These are phyloP conservation scores for Citrus medica DNA, from an alignment of 345 rosid species.

Conservation along the genomic window DNA sequence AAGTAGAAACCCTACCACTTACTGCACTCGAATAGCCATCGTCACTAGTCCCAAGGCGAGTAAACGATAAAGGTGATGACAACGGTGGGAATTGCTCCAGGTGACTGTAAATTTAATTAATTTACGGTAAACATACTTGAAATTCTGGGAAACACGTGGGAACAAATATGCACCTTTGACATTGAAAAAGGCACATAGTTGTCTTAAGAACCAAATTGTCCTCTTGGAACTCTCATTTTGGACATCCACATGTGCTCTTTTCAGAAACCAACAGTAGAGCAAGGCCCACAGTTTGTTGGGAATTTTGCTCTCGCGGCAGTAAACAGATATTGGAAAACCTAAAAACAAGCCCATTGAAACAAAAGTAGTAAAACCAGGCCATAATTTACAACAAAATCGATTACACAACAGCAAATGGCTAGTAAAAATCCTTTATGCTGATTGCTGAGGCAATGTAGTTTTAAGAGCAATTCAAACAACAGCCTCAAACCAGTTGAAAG, in stretches of 20 bases:
- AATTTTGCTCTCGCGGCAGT: no score
- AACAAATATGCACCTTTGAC: neutral
- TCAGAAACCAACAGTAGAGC: neutral
- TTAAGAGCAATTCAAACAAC: neutral
- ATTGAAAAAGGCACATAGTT: neutral
- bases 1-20: neutral
- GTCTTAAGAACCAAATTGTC: no score
- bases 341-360: no score
- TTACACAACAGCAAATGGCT: neutral
- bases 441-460: neutral
- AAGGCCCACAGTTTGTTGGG: no score
- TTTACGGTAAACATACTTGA: no score
- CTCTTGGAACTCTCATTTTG: slow-evolving; percentile 2
- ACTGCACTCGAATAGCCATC: no score
- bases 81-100: no score
- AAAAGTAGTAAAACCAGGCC: neutral
- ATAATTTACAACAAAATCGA: neutral
- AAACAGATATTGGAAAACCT: no score
- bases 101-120: no score
- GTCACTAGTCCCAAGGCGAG: neutral
- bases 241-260: neutral
- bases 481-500: neutral
- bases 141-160: neutral
- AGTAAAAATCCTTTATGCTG: no score
- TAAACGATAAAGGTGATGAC: neutral